Base-by-base conservation (phyloP, 345 rosid species). In the Brassica rapa region DNA sequence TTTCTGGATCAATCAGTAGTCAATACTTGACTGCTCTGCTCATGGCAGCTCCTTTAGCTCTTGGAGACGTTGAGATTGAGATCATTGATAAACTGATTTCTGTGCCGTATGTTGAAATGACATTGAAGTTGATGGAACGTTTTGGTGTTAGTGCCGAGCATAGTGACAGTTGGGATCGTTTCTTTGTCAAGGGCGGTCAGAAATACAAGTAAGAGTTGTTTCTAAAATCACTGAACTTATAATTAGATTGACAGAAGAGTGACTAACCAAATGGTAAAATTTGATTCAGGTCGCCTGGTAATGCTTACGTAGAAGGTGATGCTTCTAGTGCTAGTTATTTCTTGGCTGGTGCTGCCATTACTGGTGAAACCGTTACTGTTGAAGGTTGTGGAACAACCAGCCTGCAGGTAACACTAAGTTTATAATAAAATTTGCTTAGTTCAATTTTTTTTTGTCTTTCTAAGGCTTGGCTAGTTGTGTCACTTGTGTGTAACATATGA, bases 241-340 rank as follows among this genome's bases (percentile, higher is more conserved):
- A 8, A 23, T 0, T 71, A 41, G 64, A 8, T 25, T 69, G 59
- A 25, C 57, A 15, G 21, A 15, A 53, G 23, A 53, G 16, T 53
- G 60, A 53, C 4, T 53, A 10, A 78, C 24, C 41, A 84, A 25
- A 66, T 75, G 78, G 24, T 11, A 19, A 66, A 60, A 68, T 21
- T 35, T 85, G 15, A 71, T 72, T 56, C 76, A 93, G 99, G 91
- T 89, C 97, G 70, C 94, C 98, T 29, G 97, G 97, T 81, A 89
- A 84, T 74, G 93, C 96, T 74, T 95, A 81, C 29, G 97, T 95
- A 32, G 98, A 95, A 86, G 98, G 98, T 25, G 99, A 95, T 88
- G 99, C 99, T 72, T 95, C 99, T 69, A 95, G 98, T 88, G 99
- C 99, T 67, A 93, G 99, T 84, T 93, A 95, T 85, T 95, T 95